These are phyloP conservation scores for Pythium chondricola DNA, from an alignment of 352 stramenopile genomes.

Conservation along the genomic window DNA sequence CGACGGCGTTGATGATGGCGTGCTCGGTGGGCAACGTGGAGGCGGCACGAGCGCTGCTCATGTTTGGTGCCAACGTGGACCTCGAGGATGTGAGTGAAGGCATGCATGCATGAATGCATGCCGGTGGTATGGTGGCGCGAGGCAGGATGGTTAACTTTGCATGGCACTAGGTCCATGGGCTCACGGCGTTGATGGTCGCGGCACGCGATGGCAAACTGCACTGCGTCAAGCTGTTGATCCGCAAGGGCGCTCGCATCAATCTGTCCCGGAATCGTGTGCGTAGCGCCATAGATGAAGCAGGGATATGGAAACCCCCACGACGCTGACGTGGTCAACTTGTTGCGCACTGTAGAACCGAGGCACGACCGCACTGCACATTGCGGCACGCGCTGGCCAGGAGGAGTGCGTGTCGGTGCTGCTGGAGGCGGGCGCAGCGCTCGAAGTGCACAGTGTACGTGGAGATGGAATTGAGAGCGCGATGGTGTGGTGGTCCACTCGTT, in stretches of 20 bases:
- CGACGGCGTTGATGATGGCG: constrained; percentile 77
- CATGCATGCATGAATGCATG: not conserved
- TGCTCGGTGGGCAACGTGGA: constrained; percentile 86
- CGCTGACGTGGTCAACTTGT: too few relatives aligned
- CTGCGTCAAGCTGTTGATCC: constrained; percentile 68
- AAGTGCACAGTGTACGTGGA: constrained; percentile 69
- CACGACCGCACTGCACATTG: constrained; percentile 78
- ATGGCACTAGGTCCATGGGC: constrained; percentile 78
- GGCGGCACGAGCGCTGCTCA: constrained; percentile 64
- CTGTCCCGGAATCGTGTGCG: constrained; percentile 75
- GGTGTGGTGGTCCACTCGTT: too few relatives aligned
- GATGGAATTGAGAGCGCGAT: too few relatives aligned
- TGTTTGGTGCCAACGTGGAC: constrained; percentile 81
- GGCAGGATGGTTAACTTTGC: too few relatives aligned
- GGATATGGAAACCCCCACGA: too few relatives aligned
- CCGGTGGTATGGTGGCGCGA: too few relatives aligned
- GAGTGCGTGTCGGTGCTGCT: constrained; percentile 72
- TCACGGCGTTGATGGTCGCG: constrained; percentile 79
- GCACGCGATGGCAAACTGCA: constrained; percentile 54
- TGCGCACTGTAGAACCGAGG: constrained; percentile 57
- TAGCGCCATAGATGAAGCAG: too few relatives aligned
- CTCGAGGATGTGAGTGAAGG: constrained; percentile 61
- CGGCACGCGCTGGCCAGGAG: constrained; percentile 62
- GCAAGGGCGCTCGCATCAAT: constrained; percentile 78
- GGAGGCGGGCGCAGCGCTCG: constrained; percentile 55